Conservation (phyloP, 495 filamentous ascomycete species). For the Aspergillus indologenus region DNA sequence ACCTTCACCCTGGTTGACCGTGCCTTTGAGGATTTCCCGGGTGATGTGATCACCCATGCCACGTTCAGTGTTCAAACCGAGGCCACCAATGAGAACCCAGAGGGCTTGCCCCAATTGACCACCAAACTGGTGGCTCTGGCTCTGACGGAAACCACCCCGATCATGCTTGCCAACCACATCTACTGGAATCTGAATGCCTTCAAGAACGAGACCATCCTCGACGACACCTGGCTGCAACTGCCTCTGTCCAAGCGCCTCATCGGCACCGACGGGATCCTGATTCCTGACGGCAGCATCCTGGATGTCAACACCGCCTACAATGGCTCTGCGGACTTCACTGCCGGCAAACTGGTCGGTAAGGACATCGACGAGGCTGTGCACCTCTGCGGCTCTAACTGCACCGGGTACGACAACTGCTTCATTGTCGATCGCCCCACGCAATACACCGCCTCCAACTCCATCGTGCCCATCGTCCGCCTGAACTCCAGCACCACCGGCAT, state of each 20-base stretch:
- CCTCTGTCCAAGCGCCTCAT: slow-evolving; percentile 69
- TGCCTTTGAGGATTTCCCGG: slow-evolving; percentile 74
- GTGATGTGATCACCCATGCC: slow-evolving; percentile 72
- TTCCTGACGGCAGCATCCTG: slow-evolving; percentile 73
- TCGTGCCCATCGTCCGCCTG: slow-evolving; percentile 60
- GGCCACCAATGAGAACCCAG: slow-evolving; percentile 35
- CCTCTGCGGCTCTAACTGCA: slow-evolving; percentile 70
- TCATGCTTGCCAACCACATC: slow-evolving; percentile 78
- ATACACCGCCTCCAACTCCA: slow-evolving; percentile 57
- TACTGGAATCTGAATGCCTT: slow-evolving; percentile 93
- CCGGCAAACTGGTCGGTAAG: slow-evolving; percentile 71
- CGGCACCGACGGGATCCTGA: slow-evolving; percentile 69
- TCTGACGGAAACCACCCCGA: slow-evolving; percentile 73
- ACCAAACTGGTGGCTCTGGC: slow-evolving; percentile 59
- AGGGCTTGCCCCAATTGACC: slow-evolving; percentile 44
- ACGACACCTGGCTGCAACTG: slow-evolving; percentile 68
- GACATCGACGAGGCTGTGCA: slow-evolving; percentile 58
- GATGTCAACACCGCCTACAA: slow-evolving; percentile 50
- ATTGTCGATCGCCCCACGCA: slow-evolving; percentile 63
- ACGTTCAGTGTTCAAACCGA: slow-evolving; percentile 60
- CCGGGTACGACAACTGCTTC: slow-evolving; percentile 74
- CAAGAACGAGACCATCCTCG: slow-evolving; percentile 60
- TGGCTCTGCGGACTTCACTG: slow-evolving; percentile 71
- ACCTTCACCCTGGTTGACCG: slow-evolving; percentile 78
- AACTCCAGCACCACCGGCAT: slow-evolving; percentile 63